Evolutionary conservation across 2,329 filamentous ascomycete species (phyloP), one percentile per base, ranked within the genome.

Genomic region (Zasmidium cellare): DNA sequence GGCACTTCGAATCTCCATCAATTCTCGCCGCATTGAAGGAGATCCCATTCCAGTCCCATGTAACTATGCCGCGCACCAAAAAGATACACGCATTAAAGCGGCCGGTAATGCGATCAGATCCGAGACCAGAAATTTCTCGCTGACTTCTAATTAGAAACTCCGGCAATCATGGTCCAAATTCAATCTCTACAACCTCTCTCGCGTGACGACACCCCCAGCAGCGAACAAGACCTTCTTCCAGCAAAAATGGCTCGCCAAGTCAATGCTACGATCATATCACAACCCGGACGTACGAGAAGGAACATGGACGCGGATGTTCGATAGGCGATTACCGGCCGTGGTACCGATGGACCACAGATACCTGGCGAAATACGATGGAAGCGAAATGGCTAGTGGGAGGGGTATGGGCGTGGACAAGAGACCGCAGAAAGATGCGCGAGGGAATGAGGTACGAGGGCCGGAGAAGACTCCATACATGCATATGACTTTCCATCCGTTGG

Each of bases 111-210:
- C 41, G 22, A 41, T 18, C 19, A 46, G 5, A 35, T 9, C 11
- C 20, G 22, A 35, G 20, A 38, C n/a, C n/a, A n/a, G 2, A 25
- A 24, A 51, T n/a, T n/a, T 25, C 52, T 22, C 19, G 47, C 58
- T 64, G 38, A 53, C 53, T 47, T 23, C 35, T 49, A 23, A 60
- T 51, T 73, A 97, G 92, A 96, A 91, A 89, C 75, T 96, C 75
- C 89, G 93, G 70, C 90, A 94, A 81, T 91, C 92, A 80, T 97
- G 93, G 94, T 96, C 91, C 82, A 96, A 96, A 80, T 92, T 91
- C 82, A 96, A 96, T 73, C 83, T 99, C 63, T 99, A 90, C 85
- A 97, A 97, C 78, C 79, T 99, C 65, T 78, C 80, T 51, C 83
- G 84, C 65, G 70, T 84, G 31, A 76, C 69, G 46, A 70, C 75